Evolutionary conservation across 306 rosid genomes (phyloP).

Genomic region (Quercus berberidifolia): DNA sequence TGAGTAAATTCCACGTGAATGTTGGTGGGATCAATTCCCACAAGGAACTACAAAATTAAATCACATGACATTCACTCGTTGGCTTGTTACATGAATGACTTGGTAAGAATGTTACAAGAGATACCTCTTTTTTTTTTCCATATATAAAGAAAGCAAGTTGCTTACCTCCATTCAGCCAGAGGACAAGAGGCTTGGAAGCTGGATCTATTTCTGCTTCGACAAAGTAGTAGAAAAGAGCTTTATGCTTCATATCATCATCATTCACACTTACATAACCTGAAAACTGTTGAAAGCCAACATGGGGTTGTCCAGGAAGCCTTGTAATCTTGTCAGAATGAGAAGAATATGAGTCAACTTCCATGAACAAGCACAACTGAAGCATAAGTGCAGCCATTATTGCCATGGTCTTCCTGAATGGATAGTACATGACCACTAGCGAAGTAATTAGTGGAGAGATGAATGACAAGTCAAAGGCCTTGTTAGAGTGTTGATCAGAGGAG

Average conservation of each 20-base stretch:
- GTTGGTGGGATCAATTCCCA: no score
- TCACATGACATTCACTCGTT: no score
- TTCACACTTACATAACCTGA: slow-evolving; percentile 59
- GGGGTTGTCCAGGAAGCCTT: slow-evolving; percentile 67
- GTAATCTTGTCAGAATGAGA: slow-evolving; percentile 42
- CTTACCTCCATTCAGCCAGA: slow-evolving; percentile 80
- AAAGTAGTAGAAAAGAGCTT: slow-evolving; percentile 56
- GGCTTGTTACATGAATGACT: no score
- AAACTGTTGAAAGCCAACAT: slow-evolving; percentile 50
- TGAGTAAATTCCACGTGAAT: no score
- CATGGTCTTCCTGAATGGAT: slow-evolving; percentile 22
- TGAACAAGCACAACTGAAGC: slow-evolving; percentile 21
- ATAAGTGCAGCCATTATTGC: slow-evolving; percentile 22
- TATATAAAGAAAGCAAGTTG: slow-evolving; percentile 17
- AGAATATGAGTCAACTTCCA: slow-evolving; percentile 26
- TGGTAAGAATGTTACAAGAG: no score
- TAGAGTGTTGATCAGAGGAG: slow-evolving; percentile 17
- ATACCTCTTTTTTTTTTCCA: no score
- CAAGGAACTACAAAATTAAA: no score
- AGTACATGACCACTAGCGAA: slow-evolving; percentile 20
- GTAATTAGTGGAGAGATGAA: background rate
- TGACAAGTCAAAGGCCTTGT: background rate
- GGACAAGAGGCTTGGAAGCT: slow-evolving; percentile 72
- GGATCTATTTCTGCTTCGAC: slow-evolving; percentile 57
- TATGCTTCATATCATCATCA: slow-evolving; percentile 18